Base-by-base conservation (phyloP, 2,329 filamentous ascomycete genomes). In the Pseudomassariella vexata region DNA sequence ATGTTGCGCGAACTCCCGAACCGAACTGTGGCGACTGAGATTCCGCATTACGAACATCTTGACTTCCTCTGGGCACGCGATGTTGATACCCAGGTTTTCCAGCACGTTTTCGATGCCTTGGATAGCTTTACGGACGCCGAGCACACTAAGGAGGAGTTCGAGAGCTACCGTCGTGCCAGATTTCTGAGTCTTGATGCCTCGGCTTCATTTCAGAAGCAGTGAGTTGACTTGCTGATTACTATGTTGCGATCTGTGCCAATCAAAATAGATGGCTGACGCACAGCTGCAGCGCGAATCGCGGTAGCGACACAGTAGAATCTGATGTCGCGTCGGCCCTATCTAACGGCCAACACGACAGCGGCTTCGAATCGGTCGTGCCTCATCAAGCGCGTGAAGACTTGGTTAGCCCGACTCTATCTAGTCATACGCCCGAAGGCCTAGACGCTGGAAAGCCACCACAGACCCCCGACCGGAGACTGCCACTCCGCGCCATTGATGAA, bases 31-130 rank as follows among this genome's bases (percentile, higher is more conserved):
- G 87, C 87, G 2, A 92, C 80, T 22, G 83, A 90, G 51, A 84
- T 98, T 24, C 78, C 83, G 0, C 87, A 94, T 53, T 98, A 95
- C 56, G 92, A 98, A 57, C 92, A 98, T 57, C 75, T 98, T 16
- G 92, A 98, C 57, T 95, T 98, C 49, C 68, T 98, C 1, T 98
- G 92, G 92, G 92, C 85, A 1, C 70, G 77, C 22, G 88, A 95
- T 48, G 85, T 94, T 6, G 75, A 94, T 44, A 66, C 70, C 1
- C 76, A 88, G 32, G 90, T 96, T 3, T 95, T 95, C 50, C 85
- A 81, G 11, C 86, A 94, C 53, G 87, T 98, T 2, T 89, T 95
- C 42, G 82, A 94, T 46, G 89, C 92, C 0, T 66, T 98, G 8
- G 79, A 94, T 38, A 80, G 71, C 46, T 86, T 82, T 52, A 74